Base-by-base conservation (phyloP, 306 rosid species). In the Fragaria iinumae region DNA sequence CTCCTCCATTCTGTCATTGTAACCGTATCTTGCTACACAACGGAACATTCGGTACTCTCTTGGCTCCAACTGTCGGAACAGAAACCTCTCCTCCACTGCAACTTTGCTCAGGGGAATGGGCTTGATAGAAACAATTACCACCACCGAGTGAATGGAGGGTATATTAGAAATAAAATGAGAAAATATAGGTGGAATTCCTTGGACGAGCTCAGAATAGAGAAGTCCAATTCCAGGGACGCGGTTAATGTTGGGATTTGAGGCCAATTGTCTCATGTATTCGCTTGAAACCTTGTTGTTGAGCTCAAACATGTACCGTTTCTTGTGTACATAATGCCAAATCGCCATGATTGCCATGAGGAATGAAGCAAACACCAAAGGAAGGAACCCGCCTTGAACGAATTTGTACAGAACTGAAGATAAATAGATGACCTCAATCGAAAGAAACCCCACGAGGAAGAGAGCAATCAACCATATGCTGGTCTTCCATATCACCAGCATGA, bases 121-220 rank as follows among this genome's bases (percentile, higher is more conserved):
- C 87, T 93, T 93, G 65, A 93, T 84, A 6, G 96, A 91, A 69
- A 93, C 92, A 39, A 91, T 84, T 3, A 93, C 90, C 3, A 93
- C 67, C 25, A 93, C 81, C 0, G 97, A 91, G 20, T 93, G 98
- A 77, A 91, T 81, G 3, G 97, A 89, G 2, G 93, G 93, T 8
- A 93, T 74, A 27, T 77, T 90, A 13, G 82, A 55, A 39, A 93
- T 53, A 16, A 91, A 80, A 80, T 93, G 98, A 11, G 88, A 82
- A 73, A 93, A 93, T 21, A 93, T 89, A 0, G 96, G 95, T 62
- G 98, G 98, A 78, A 93, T 88, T 9, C 97, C 98, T 55, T 91
- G 96, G 18, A 91, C 98, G 8, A 93, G 87, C 79, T 93, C 98
- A 0, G 96, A 89, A 27, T 89, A 93, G 6, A 93, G 76, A 67